phyloP scores from a whole-genome alignment of 805 yeast species.

The Saccharomycopsis lassenensis region DNA sequence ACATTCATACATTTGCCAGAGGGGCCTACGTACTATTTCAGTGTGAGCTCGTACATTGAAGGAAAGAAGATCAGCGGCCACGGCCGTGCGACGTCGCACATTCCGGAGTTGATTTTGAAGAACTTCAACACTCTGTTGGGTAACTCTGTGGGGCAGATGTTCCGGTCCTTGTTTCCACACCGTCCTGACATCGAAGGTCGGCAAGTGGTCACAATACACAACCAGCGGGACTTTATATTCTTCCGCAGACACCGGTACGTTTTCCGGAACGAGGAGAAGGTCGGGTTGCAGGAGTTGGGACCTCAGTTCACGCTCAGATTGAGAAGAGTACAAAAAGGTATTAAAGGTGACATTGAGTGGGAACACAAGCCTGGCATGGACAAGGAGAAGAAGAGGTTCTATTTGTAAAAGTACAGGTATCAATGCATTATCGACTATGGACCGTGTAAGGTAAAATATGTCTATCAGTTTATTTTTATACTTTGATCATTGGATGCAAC shows the following conservation, averaged over 20 bases:
- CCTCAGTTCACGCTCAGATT: conserved; percentile 91
- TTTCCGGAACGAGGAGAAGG: conserved; percentile 81
- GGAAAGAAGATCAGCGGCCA: conserved; percentile 75
- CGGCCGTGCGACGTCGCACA: conserved; percentile 82
- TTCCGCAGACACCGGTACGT: conserved; percentile 92
- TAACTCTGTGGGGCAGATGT: conserved; percentile 82
- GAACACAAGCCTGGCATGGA: conserved; percentile 96
- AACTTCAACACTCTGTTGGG: conserved; percentile 91
- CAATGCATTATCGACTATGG: too few species aligned
- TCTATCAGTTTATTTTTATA: too few species aligned
- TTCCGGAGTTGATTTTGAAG: conserved; percentile 85
- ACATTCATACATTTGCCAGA: conserved; percentile 89
- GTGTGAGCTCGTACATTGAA: conserved; percentile 65
- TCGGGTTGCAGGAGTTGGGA: conserved; percentile 91
- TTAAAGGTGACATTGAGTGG: conserved; percentile 90
- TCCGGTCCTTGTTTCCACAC: conserved; percentile 87
- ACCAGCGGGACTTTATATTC: conserved; percentile 91
- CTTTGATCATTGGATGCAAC: too few species aligned
- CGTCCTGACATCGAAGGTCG: conserved; percentile 91
- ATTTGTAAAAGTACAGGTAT: conserved; percentile 34
- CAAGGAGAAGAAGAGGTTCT: conserved; percentile 86
- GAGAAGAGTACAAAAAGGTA: conserved; percentile 83
- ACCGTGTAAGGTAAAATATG: too few species aligned
- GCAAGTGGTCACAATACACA: conserved; percentile 90
- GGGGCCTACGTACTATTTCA: conserved; percentile 92